These are phyloP conservation scores for Sphagnurus paluster DNA, from an alignment of 1,284 basidiomycete species.

Conservation along the genomic window DNA sequence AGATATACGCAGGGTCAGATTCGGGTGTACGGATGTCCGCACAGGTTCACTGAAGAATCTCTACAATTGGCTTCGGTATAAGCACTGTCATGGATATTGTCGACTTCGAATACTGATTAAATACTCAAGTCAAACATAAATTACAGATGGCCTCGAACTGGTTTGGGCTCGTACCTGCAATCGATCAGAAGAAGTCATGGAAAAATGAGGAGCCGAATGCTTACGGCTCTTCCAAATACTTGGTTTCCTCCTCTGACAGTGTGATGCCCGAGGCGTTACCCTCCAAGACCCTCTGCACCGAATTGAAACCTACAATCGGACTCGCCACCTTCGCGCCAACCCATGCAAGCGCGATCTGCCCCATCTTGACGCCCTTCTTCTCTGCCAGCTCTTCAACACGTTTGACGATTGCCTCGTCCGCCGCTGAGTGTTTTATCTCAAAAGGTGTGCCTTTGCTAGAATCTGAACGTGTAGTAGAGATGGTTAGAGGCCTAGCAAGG, in stretches of 20 bases:
- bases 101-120: no score
- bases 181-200: not conserved
- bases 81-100: no score
- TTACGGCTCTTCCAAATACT: conserved; percentile 45
- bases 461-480: conserved; percentile 21
- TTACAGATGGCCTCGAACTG: no score
- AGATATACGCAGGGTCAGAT: no score
- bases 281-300: conserved; percentile 8
- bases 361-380: conserved; percentile 35
- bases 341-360: conserved; percentile 40
- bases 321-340: conserved; percentile 31
- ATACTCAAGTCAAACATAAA: no score
- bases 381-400: conserved; percentile 39
- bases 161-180: no score
- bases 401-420: conserved; percentile 17
- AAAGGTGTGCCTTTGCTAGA: conserved; percentile 1
- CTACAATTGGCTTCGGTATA: no score
- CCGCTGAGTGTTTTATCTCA: conserved; percentile 7
- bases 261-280: conserved; percentile 22
- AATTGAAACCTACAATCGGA: conserved; percentile 36
- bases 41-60: no score
- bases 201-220: no score
- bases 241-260: conserved; percentile 28
- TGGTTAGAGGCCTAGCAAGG: conserved; percentile 33
- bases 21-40: no score